Conservation (phyloP, 768 basidiomycete genomes). For the Lepiota brunneoincarnata region DNA sequence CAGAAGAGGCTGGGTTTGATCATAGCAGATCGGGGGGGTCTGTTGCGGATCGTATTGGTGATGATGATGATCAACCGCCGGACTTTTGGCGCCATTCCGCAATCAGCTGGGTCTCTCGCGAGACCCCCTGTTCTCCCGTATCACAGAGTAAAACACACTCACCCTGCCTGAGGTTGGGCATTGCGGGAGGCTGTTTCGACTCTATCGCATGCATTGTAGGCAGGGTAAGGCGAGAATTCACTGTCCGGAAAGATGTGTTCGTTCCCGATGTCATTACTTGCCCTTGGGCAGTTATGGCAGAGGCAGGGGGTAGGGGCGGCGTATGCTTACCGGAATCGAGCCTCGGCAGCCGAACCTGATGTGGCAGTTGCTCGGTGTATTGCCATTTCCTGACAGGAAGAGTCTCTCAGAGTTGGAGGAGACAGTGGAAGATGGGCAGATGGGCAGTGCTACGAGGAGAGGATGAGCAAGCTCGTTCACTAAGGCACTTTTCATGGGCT, state of each 20-base stretch:
- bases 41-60: background rate
- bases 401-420: background rate
- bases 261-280: background rate
- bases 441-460: background rate
- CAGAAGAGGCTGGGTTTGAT: conserved; percentile 1
- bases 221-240: too few relatives aligned
- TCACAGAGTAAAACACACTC: too few relatives aligned
- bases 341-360: conserved; percentile 2
- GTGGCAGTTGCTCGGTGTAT: conserved; percentile 1
- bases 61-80: background rate
- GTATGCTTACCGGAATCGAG: background rate
- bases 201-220: too few relatives aligned
- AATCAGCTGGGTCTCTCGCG: too few relatives aligned
- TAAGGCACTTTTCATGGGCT: background rate
- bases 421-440: background rate
- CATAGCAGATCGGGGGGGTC: background rate
- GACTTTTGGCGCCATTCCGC: background rate
- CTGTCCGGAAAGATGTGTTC: background rate
- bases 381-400: background rate
- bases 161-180: too few relatives aligned
- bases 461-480: background rate
- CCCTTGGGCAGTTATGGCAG: background rate
- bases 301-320: background rate
- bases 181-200: too few relatives aligned
- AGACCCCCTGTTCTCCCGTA: too few relatives aligned